Base-by-base conservation (phyloP, 306 rosid genomes). In the Amphicarpaea edgeworthii region DNA sequence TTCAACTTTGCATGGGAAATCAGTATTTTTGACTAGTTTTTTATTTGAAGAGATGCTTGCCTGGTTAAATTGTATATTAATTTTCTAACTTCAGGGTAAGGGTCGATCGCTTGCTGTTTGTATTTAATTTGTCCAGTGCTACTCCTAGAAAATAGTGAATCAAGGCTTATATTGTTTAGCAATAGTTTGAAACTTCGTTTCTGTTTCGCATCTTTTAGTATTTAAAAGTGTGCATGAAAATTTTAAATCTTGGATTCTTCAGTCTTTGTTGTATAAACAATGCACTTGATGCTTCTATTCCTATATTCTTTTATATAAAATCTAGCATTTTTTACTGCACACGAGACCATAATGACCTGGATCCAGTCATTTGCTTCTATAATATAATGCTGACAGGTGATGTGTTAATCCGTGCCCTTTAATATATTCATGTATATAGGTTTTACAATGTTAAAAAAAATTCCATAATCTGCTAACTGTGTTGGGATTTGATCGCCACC, bases 241-340 rank as follows among this genome's bases (percentile, higher is more conserved):
- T 46, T 65, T 19, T 24, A 41, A 82, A 73, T 90, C 70, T 83
- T 66, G 93, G 84, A 79, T 54, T 81, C 82, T 55, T 79, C 90
- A 84, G 76, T 81, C 67, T 79, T 77, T 77, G 76, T 46, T 70
- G 68, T 53, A 62, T 88, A 72, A 87, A 86, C 61, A 77, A 82
- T 74, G 46, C 59, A 73, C 45, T 81, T 88, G 86, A 84, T 85
- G 87, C 92, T 90, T 91, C 90, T 77, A 88, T 93, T 91, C 88
- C 73, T 58, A 16, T 83, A 81, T 84, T 76, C 38, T 62, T 75
- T 38, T 8, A 37, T 62, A 59, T 26, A 37, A 11, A 7, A 41
- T 32, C 3, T 59, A 63, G 23, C 68, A 67, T 81, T 78, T 79
- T 54, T 85, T 86, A 54, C 84, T 68, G 26, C 75, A 68, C 34